Base-by-base conservation (phyloP, 495 filamentous ascomycete species). In the Aspergillus affinis region DNA sequence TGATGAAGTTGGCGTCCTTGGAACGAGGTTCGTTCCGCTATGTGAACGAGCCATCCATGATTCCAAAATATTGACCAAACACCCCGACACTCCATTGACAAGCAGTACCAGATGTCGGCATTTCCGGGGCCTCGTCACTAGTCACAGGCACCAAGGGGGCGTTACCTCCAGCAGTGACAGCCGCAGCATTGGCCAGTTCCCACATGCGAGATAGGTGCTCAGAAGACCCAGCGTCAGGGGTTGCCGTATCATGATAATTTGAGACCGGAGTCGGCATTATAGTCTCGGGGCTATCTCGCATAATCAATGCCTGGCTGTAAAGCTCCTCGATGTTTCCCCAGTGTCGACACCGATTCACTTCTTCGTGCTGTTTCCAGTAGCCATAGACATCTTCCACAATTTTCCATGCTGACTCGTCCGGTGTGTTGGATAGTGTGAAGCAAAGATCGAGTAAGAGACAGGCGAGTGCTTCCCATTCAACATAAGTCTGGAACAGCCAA, bases 401-500 rank as follows among this genome's bases (percentile, higher is more conserved):
- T 13, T 27, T 27, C 64, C 64, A 71, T 17, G 50, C 60, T 9
- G n/a, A 32, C 13, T 58, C 20, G 2, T 44, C 51, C 15, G 9
- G 20, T 2, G 54, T 45, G 0, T 30, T 54, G 17, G 23, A 23
- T 5, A 54, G 60, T 4, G 20, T 41, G 32, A 84, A 76, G 63
- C 85, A 85, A 3, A 92, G 76, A 61, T 93, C 89, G 2, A 87
- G 79, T 6, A 93, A 71, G 3, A 72, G 75, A 63, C 86, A 90
- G 2, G 84, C 84, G 3, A 92, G 78, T 12, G 90, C 88, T 60
- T 92, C 88, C 86, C 87, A 90, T 60, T 92, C 87, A 12, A 86
- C 82, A 67, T 92, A 91, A 0, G 86, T 91, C 69, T 86, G 83
- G 73, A 91, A 91, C n/a, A 92, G 78, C 90, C 69, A 70, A 4